These are phyloP conservation scores for Tylopilus intermedius DNA, from an alignment of 768 basidiomycete genomes.

Conservation along the genomic window DNA sequence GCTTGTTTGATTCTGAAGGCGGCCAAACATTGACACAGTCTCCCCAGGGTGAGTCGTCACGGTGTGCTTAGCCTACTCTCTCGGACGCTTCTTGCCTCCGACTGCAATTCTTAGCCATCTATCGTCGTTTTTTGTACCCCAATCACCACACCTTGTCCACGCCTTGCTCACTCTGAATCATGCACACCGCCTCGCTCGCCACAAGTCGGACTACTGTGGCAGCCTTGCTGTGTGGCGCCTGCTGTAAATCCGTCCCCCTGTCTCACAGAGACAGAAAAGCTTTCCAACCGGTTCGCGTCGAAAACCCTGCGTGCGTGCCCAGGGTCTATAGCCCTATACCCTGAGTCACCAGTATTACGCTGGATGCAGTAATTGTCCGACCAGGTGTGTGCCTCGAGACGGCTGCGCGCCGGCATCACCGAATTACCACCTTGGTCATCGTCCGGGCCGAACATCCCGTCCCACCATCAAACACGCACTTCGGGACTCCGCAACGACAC, in stretches of 20 bases:
- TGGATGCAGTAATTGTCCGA: not conserved
- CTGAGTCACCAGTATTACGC: too few species aligned
- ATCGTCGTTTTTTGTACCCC: not conserved
- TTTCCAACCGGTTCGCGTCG: too few species aligned
- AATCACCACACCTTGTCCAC: not conserved
- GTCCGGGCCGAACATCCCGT: slow-evolving; percentile 2
- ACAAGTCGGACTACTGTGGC: not conserved
- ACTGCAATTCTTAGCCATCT: too few species aligned
- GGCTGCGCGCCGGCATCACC: not conserved
- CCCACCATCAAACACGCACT: not conserved
- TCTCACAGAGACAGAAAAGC: not conserved
- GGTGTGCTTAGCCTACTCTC: too few species aligned
- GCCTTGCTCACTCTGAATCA: not conserved
- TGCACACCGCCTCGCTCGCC: not conserved
- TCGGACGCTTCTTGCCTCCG: not conserved
- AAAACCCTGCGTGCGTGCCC: too few species aligned
- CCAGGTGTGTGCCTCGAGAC: not conserved
- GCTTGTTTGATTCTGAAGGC: slow-evolving; percentile 10
- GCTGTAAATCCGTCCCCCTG: not conserved
- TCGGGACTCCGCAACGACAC: not conserved
- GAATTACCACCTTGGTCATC: not conserved
- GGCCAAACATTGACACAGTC: not conserved
- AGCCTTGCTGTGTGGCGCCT: not conserved
- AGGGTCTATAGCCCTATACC: too few species aligned
- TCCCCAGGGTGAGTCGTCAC: too few species aligned